Evolutionary conservation across 2,329 filamentous ascomycete species (phyloP).

Genomic region (Graphium sp.): DNA sequence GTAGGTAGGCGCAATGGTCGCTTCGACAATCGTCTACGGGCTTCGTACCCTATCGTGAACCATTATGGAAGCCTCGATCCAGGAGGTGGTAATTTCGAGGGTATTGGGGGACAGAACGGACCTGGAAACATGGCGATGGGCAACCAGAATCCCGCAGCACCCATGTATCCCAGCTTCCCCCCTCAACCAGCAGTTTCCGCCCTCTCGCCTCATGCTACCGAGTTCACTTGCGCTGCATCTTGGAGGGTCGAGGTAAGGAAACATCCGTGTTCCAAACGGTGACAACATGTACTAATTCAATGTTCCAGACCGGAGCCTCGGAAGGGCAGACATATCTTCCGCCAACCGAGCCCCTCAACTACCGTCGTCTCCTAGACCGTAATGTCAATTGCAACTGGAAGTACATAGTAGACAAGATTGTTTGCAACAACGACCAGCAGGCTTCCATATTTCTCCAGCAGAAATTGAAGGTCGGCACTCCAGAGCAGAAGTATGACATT

Average conservation of each 20-base stretch:
- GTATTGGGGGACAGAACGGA: too few relatives aligned
- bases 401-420: constrained; percentile 98
- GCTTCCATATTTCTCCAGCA: constrained; percentile 98
- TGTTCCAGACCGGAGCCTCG: constrained; percentile 22
- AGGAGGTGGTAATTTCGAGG: too few relatives aligned
- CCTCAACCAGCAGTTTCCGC: constrained; percentile 44
- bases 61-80: too few relatives aligned
- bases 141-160: constrained; percentile 15
- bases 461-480: constrained; percentile 91
- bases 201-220: constrained; percentile 56
- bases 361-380: constrained; percentile 83
- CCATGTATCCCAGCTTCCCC: constrained; percentile 30
- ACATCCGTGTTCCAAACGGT: not conserved
- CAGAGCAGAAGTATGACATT: constrained; percentile 93
- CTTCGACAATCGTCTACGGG: constrained; percentile 30
- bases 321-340: constrained; percentile 66
- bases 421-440: constrained; percentile 97
- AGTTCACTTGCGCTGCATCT: constrained; percentile 44
- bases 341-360: constrained; percentile 85
- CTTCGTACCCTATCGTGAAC: too few relatives aligned
- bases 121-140: not conserved
- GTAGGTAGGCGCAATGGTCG: constrained; percentile 26
- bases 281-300: not conserved
- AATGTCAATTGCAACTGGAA: constrained; percentile 98
- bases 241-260: constrained; percentile 39